These are phyloP conservation scores for Ustilago lituana DNA, from an alignment of 1,284 basidiomycete species.

Conservation along the genomic window DNA sequence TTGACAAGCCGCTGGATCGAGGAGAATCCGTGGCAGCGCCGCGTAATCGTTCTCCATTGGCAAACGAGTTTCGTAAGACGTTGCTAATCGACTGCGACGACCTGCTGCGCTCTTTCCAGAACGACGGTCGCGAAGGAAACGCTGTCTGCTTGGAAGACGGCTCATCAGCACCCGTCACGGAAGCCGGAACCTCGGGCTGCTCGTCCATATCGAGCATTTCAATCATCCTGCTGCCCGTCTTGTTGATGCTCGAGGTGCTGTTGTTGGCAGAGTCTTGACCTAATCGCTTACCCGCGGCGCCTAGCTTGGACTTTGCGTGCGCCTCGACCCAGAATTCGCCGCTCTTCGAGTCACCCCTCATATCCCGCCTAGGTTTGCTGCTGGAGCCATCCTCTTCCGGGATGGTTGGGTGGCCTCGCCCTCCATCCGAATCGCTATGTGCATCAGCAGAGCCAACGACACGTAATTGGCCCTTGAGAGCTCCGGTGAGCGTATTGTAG, in stretches of 20 bases:
- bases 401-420: conserved; percentile 6
- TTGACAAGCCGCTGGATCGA: not conserved
- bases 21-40: conserved; percentile 5
- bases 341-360: conserved; percentile 19
- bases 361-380: conserved; percentile 11
- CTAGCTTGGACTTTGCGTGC: conserved; percentile 4
- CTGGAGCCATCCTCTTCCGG: conserved; percentile 7
- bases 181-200: conserved; percentile 17
- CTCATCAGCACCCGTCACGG: conserved; percentile 24
- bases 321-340: conserved; percentile 21
- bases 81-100: conserved; percentile 28
- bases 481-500: conserved; percentile 39
- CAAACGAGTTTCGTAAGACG: conserved; percentile 31
- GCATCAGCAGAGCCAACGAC: conserved; percentile 19
- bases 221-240: conserved; percentile 34
- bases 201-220: conserved; percentile 34
- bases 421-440: no score
- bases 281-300: conserved; percentile 16
- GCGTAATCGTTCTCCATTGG: no score
- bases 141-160: conserved; percentile 8
- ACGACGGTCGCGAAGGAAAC: conserved; percentile 18
- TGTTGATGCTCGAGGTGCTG: conserved; percentile 29
- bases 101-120: conserved; percentile 38
- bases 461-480: conserved; percentile 20
- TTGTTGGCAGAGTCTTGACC: conserved; percentile 26